Evolutionary conservation across 1,284 basidiomycete genomes (phyloP), one percentile per base, ranked within the genome.

Genomic region (Amylostereum areolatum): DNA sequence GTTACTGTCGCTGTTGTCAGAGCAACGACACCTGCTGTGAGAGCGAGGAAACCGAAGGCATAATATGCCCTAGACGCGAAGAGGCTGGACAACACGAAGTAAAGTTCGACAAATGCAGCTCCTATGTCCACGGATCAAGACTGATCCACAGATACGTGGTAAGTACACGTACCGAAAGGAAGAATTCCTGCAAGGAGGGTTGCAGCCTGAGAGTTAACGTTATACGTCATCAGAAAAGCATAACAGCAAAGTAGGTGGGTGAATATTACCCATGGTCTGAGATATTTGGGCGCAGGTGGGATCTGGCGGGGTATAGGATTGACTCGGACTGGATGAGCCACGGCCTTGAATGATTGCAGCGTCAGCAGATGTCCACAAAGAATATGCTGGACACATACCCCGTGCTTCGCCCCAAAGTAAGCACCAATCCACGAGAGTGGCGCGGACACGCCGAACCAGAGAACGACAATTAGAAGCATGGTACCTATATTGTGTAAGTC

Each of bases 391-490:
- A 11, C 28, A 63, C 84, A 55, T 65, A 92, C 89, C n/a, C 95
- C 95, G 59, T 91, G 86, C 64, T 84, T 89, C 45, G 89, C 79
- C 12, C 95, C 95, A 55, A 86, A 82, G 66, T 90, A 89, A 9
- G 83, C 78, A 24, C 85, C 85, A 39, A 88, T 66, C 12, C 80
- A 75, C 28, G 86, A 88, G 44, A 89, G 74, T 0, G 96, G 96
- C 0, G 92, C 88, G 32, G 93, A 94, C 53, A 98, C 92, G 43
- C 93, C 84, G 66, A 94, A 97, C 95, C 95, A 99, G n/a, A 99
- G 71, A 7, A 92, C 64, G 18, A 96, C 81, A 53, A 99, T 89
- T 24, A 93, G 77, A 39, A 94, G 71, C 75, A 98, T 87, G 0
- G 96, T 96, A 36, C 88, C 85, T 88, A 45, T 3, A 49, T 18